A percentile compares a stretch with the other conserved stretches of the same genome.
These are phyloP conservation scores for Monilinia polystroma DNA, from an alignment of 2,329 filamentous ascomycete genomes.

Conservation along the genomic window DNA sequence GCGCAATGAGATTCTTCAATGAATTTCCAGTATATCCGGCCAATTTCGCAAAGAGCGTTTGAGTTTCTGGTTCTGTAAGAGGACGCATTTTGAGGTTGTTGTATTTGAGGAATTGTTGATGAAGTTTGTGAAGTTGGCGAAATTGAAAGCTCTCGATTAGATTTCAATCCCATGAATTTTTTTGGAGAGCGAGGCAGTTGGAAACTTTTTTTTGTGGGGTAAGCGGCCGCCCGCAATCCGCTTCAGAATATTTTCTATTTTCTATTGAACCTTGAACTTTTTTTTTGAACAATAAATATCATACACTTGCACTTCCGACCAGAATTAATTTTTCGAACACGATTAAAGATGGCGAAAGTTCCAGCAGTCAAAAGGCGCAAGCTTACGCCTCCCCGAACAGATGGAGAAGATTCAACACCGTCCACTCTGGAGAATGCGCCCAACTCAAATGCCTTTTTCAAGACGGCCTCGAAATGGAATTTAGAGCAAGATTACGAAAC, in stretches of 20 bases:
- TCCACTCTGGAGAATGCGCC: slow-evolving; percentile 36
- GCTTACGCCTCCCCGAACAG: slow-evolving; percentile 52
- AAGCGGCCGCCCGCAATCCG: slow-evolving; percentile 24
- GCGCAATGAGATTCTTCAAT: slow-evolving; percentile 79
- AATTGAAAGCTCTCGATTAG: slow-evolving; percentile 14
- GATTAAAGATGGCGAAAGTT: slow-evolving; percentile 36
- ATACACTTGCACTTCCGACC: slow-evolving; percentile 1
- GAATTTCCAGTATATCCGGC: slow-evolving; percentile 89
- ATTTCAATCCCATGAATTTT: slow-evolving; percentile 32
- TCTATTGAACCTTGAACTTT: slow-evolving; percentile 18
- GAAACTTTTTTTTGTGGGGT: slow-evolving; percentile 15
- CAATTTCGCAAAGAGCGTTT: slow-evolving; percentile 86
- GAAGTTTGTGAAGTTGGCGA: slow-evolving; percentile 5
- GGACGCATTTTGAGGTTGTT: slow-evolving; percentile 60
- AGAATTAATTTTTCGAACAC: slow-evolving; percentile 21
- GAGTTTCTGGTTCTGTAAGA: slow-evolving; percentile 75
- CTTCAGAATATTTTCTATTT: slow-evolving; percentile 26
- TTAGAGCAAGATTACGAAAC: slow-evolving; percentile 89
- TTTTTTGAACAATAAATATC: slow-evolving; percentile 23
- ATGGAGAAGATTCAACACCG: slow-evolving; percentile 45
- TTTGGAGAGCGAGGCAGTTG: slow-evolving; percentile 25
- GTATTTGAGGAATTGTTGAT: slow-evolving; percentile 15
- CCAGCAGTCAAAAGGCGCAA: slow-evolving; percentile 55
- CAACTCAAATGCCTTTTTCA: slow-evolving; percentile 55
- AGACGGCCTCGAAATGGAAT: slow-evolving; percentile 79